Percentiles rank a stretch among this genome's conserved stretches.
phyloP scores from a whole-genome alignment of 208 protist species.

The Trichomonas tenax region DNA sequence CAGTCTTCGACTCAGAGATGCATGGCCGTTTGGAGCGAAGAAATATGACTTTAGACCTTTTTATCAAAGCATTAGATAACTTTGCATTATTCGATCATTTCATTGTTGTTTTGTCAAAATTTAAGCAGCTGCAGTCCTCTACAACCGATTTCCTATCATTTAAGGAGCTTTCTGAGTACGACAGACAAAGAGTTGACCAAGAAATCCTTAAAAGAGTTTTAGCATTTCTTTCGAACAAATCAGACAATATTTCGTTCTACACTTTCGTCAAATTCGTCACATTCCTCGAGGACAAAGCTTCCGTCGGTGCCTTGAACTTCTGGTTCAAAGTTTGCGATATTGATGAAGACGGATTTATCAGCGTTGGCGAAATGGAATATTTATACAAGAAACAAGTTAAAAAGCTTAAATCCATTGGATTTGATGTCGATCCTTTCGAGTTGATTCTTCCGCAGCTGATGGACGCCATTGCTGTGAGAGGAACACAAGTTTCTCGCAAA shows the following conservation, averaged over 20 bases:
- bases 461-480: neutral
- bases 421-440: neutral
- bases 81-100: neutral
- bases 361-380: neutral
- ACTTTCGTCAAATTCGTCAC: neutral
- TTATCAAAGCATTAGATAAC: neutral
- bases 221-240: neutral
- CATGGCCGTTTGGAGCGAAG: neutral
- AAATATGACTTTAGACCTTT: neutral
- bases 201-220: neutral
- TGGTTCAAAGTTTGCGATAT: slow-evolving; percentile 18
- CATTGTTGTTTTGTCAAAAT: neutral
- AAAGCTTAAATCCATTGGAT: neutral
- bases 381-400: neutral
- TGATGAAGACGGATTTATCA: slow-evolving; percentile 7
- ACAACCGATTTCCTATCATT: neutral
- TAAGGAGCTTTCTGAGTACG: neutral
- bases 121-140: neutral
- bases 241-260: neutral
- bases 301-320: neutral
- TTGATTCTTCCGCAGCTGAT: neutral
- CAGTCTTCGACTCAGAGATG: neutral
- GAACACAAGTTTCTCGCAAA: neutral
- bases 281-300: neutral
- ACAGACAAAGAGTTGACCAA: neutral